Percentiles rank a stretch among this genome's conserved stretches.
phyloP scores from a whole-genome alignment of 164 flowering plant genomes.

The Buxus sempervirens region DNA sequence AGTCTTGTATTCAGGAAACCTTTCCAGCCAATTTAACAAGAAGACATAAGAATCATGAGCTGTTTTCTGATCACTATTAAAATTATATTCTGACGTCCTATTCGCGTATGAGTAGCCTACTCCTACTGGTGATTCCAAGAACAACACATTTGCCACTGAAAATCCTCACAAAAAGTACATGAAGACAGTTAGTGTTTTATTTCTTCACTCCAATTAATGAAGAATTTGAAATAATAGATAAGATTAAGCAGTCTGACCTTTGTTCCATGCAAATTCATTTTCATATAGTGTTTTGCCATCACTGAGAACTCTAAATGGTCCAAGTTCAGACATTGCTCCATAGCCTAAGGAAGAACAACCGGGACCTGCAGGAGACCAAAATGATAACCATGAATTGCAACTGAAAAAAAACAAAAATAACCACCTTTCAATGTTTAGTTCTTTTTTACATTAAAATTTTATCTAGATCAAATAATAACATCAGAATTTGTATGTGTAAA shows the following conservation, averaged over 20 bases:
- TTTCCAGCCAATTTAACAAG: background rate
- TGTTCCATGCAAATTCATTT: conserved; percentile 32
- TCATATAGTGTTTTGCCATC: conserved; percentile 23
- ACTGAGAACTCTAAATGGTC: conserved; percentile 25
- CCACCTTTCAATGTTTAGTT: too few species aligned
- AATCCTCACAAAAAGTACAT: background rate
- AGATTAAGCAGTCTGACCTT: conserved; percentile 13
- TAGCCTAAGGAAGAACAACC: conserved; percentile 36
- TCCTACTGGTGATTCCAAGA: background rate
- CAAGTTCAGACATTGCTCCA: conserved; percentile 32
- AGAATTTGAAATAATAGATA: background rate
- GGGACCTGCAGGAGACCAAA: conserved; percentile 5
- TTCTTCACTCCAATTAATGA: background rate
- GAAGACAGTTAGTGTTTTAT: background rate
- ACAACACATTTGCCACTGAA: background rate
- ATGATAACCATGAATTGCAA: background rate
- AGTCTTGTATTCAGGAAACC: background rate
- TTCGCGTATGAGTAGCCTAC: background rate
- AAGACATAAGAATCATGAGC: background rate
- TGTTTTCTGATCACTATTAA: background rate
- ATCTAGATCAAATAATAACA: too few species aligned
- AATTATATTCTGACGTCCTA: background rate
- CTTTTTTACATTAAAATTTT: too few species aligned
- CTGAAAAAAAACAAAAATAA: background rate
- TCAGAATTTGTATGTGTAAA: too few species aligned